These are phyloP conservation scores for Wickerhamiella domercqiae DNA, from an alignment of 805 yeast genomes.

Conservation along the genomic window DNA sequence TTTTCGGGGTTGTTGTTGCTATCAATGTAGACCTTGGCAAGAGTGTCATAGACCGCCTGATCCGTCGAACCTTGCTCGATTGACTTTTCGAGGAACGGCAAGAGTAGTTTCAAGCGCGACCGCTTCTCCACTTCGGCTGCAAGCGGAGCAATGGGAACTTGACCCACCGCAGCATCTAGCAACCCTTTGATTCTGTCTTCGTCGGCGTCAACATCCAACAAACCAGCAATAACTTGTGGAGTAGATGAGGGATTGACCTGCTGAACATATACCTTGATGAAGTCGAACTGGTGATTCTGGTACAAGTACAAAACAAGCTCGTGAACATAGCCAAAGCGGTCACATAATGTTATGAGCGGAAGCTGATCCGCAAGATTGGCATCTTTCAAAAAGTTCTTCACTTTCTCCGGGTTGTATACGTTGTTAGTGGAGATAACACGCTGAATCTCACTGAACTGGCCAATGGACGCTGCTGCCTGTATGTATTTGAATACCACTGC, in stretches of 20 bases:
- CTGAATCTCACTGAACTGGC: conserved; percentile 88
- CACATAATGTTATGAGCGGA: conserved; percentile 93
- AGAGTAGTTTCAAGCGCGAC: conserved; percentile 75
- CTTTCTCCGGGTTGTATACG: conserved; percentile 92
- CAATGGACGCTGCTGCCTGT: conserved; percentile 80
- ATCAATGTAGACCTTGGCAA: conserved; percentile 96
- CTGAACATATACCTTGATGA: conserved; percentile 95
- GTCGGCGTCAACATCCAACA: conserved; percentile 94
- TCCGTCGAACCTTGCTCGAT: conserved; percentile 71
- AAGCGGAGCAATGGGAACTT: conserved; percentile 80
- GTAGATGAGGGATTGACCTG: conserved; percentile 93
- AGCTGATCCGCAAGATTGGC: conserved; percentile 86
- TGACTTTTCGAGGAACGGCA: conserved; percentile 87
- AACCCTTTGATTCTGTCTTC: conserved; percentile 71
- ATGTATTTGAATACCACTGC: conserved; percentile 94
- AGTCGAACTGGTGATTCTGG: conserved; percentile 90
- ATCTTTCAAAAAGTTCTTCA: conserved; percentile 91
- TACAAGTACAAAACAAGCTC: conserved; percentile 86
- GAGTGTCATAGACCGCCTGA: conserved; percentile 80
- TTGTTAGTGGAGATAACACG: conserved; percentile 88
- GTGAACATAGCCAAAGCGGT: conserved; percentile 78
- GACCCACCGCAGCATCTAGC: conserved; percentile 75
- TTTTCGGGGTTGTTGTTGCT: conserved; percentile 96
- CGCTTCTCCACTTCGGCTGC: conserved; percentile 94
- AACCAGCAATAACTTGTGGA: conserved; percentile 91